Evolutionary conservation across 2,329 filamentous ascomycete species (phyloP), one percentile per base, ranked within the genome.

Genomic region (Nemania sp.): DNA sequence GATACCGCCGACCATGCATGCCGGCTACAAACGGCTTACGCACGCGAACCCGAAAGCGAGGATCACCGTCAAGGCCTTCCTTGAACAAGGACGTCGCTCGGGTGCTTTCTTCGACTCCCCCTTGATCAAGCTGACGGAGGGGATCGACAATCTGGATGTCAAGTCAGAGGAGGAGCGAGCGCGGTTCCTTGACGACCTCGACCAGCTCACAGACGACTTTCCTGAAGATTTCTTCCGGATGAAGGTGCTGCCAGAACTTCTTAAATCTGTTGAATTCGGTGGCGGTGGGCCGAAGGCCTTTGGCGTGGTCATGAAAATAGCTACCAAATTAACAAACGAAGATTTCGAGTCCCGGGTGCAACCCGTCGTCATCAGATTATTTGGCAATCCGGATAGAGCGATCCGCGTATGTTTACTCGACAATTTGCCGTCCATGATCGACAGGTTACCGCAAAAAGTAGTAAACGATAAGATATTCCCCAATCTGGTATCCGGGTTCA

Each of bases 191-290:
- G 84, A 85, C 87, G 90, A 96, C 66, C 81, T 99, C 5, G 91
- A 96, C 61, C 81, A 89, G 55, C 80, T 97, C 5, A 88, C 91
- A 0, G 91, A 97, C 62, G 92, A 99, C 70, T 97, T 97, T 57
- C 94, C 94, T 0, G 93, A 97, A 68, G 94, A 97, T 55, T 99
- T 96, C 71, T 96, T 97, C 79, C 96, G 95, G 69, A 89, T 96
- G 81, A 99, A 97, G 68, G 86, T 99, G 3, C 79, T 99, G 7
- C 94, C 94, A 0, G 94, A 99, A 68, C 77, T 99, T 24, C 80
- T 99, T n/a, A 99, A 97, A 69, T 96, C 92, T 0, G 91, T 97
- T n/a, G 94, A 99, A 67, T 99, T 97, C 70, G 94, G 94, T 6
- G 94, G 93, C 9, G 94, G 94, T 23, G 94, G 94, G 0, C 90